These are phyloP conservation scores for Hypoxylon rubiginosum DNA, from an alignment of 2,329 filamentous ascomycete genomes.

Conservation along the genomic window DNA sequence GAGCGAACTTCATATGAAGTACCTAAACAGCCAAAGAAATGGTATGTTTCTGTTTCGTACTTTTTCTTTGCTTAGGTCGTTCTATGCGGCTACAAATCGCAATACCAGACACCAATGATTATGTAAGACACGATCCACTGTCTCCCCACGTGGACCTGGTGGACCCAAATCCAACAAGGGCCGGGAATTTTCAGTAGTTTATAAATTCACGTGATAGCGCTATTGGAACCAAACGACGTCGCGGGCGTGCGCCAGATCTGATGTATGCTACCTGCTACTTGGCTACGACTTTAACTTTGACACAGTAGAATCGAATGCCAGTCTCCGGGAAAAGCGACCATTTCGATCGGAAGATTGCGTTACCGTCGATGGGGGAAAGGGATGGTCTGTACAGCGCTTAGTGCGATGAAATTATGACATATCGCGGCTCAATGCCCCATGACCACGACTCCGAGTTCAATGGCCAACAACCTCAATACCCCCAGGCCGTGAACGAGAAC, in stretches of 20 bases:
- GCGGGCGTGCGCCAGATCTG: constrained; percentile 37
- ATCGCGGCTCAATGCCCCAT: constrained; percentile 51
- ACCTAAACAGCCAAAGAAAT: no score
- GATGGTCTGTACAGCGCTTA: constrained; percentile 38
- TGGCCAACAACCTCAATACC: constrained; percentile 46
- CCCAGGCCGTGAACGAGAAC: constrained; percentile 23
- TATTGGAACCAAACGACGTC: constrained; percentile 34
- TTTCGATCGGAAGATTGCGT: constrained; percentile 5
- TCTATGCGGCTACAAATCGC: no score
- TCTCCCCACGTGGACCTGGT: constrained; percentile 11
- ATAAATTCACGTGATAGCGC: constrained; percentile 33
- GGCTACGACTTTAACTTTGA: constrained; percentile 8
- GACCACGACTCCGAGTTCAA: constrained; percentile 51
- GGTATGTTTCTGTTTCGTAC: not conserved
- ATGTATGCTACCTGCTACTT: constrained; percentile 5
- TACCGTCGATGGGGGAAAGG: constrained; percentile 11
- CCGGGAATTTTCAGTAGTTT: not conserved
- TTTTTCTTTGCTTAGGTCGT: not conserved
- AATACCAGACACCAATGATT: no score
- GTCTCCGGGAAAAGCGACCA: not conserved
- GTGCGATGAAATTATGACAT: constrained; percentile 53
- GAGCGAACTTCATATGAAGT: not conserved
- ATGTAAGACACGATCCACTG: constrained; percentile 13
- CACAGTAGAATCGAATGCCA: constrained; percentile 14
- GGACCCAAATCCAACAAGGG: not conserved